Conservation (phyloP, 192 early-diverging fungal genomes). For the Backusella tarrabulga region DNA sequence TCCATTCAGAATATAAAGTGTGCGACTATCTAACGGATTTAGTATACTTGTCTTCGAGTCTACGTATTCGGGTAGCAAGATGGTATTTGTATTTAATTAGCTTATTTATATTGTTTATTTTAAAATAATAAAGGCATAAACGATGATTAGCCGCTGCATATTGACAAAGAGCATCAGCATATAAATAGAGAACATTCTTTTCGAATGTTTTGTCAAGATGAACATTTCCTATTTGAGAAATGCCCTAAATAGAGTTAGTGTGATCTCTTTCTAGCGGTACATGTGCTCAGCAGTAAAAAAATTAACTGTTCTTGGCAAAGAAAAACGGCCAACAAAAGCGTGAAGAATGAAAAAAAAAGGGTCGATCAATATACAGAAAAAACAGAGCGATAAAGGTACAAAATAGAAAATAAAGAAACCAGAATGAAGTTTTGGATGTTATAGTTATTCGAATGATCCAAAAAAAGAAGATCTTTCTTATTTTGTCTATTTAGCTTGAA, state of each 20-base stretch:
- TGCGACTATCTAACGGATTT: not conserved
- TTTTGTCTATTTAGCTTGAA: not conserved
- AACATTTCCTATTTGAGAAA: not conserved
- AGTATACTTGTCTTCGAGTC: not conserved
- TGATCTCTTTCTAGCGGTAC: not conserved
- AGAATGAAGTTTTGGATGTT: not conserved
- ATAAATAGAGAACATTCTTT: not conserved
- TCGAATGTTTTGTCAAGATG: not conserved
- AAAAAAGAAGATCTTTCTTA: not conserved
- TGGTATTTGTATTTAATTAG: not conserved
- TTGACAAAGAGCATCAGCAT: not conserved
- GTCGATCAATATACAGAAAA: not conserved
- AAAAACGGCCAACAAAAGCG: not conserved
- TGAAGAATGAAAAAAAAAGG: not conserved
- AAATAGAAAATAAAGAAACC: not conserved
- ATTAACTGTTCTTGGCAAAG: conserved; percentile 2
- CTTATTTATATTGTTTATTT: not conserved
- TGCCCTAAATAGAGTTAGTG: not conserved
- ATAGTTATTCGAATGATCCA: not conserved
- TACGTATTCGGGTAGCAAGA: not conserved
- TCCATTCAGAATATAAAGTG: conserved; percentile 8
- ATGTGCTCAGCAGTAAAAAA: conserved; percentile 4
- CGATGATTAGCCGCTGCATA: not conserved
- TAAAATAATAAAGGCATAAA: not conserved
- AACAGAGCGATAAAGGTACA: not conserved